Percentiles rank a stretch among this genome's conserved stretches.
These are phyloP conservation scores for Mycena polygramma DNA, from an alignment of 768 basidiomycete genomes.

Conservation along the genomic window DNA sequence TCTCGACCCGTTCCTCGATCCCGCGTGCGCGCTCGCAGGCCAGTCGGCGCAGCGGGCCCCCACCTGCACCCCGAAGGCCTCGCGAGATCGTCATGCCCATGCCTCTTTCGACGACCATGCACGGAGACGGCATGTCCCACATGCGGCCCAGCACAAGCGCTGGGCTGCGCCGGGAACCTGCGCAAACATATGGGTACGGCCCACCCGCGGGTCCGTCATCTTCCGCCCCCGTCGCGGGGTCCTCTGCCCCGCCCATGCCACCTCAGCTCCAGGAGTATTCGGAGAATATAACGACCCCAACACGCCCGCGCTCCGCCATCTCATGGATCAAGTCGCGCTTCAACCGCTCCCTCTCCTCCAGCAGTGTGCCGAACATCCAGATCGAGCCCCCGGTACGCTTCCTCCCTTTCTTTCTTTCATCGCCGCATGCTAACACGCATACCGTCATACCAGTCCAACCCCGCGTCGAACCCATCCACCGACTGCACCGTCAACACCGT, in stretches of 20 bases:
- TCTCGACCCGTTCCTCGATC: constrained; percentile 22
- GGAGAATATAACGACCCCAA: constrained; percentile 6
- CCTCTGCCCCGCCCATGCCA: not conserved
- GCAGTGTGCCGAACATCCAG: constrained; percentile 56
- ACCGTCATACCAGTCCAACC: constrained; percentile 52
- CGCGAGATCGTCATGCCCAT: constrained; percentile 48
- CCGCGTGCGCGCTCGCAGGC: constrained; percentile 25
- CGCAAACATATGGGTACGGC: not conserved
- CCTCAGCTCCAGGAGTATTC: not conserved
- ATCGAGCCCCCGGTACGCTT: constrained; percentile 61
- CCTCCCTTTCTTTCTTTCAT: not conserved
- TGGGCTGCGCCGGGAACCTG: not conserved
- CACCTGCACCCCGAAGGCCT: constrained; percentile 41
- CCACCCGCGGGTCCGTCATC: not conserved
- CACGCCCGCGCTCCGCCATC: constrained; percentile 39
- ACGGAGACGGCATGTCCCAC: not conserved
- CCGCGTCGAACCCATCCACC: constrained; percentile 52
- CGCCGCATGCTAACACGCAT: not conserved
- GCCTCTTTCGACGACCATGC: constrained; percentile 35
- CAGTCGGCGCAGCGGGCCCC: constrained; percentile 22
- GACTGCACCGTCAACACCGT: constrained; percentile 51
- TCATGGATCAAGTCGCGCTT: constrained; percentile 44
- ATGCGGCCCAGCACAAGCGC: constrained; percentile 6
- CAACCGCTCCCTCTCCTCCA: constrained; percentile 48
- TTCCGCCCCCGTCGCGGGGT: not conserved